Evolutionary conservation across 768 basidiomycete species (phyloP).

Genomic region (Floccularia luteovirens): DNA sequence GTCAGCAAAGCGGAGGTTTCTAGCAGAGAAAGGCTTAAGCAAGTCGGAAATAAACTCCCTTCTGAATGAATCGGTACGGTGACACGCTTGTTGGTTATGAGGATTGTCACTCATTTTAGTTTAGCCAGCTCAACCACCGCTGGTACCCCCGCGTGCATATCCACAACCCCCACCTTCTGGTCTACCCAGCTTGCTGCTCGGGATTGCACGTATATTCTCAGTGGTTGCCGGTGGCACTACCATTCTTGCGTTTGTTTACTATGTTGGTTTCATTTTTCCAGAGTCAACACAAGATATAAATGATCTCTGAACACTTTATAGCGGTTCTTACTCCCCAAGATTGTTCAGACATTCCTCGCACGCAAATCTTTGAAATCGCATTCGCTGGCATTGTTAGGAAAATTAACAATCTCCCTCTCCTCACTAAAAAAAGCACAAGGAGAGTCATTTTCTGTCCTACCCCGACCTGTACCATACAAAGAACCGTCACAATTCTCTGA

Average conservation of each 20-base stretch:
- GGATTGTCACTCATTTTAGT: not conserved
- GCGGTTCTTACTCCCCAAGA: slow-evolving; percentile 65
- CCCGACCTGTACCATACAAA: slow-evolving; percentile 39
- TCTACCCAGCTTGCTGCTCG: slow-evolving; percentile 59
- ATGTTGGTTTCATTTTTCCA: slow-evolving; percentile 34
- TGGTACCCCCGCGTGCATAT: slow-evolving; percentile 66
- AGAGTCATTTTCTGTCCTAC: slow-evolving; percentile 49
- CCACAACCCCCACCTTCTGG: slow-evolving; percentile 64
- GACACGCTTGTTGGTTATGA: not conserved
- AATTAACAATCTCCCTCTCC: slow-evolving; percentile 48
- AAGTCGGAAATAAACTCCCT: slow-evolving; percentile 51
- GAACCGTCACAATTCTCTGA: slow-evolving; percentile 36
- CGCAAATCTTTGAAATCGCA: slow-evolving; percentile 55
- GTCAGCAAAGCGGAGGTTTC: slow-evolving; percentile 51
- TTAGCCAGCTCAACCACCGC: slow-evolving; percentile 32
- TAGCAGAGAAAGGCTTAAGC: slow-evolving; percentile 65
- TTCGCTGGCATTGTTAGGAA: slow-evolving; percentile 46
- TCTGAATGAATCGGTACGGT: slow-evolving; percentile 46
- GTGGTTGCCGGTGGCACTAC: slow-evolving; percentile 67
- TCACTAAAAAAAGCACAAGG: slow-evolving; percentile 47
- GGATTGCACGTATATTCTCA: slow-evolving; percentile 47
- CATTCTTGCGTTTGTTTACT: slow-evolving; percentile 51
- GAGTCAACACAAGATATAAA: not conserved
- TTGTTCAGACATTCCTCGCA: slow-evolving; percentile 50
- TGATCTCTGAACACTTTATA: slow-evolving; percentile 18